Base-by-base conservation (phyloP, 2,329 filamentous ascomycete genomes). In the Rachicladosporium sp. region DNA sequence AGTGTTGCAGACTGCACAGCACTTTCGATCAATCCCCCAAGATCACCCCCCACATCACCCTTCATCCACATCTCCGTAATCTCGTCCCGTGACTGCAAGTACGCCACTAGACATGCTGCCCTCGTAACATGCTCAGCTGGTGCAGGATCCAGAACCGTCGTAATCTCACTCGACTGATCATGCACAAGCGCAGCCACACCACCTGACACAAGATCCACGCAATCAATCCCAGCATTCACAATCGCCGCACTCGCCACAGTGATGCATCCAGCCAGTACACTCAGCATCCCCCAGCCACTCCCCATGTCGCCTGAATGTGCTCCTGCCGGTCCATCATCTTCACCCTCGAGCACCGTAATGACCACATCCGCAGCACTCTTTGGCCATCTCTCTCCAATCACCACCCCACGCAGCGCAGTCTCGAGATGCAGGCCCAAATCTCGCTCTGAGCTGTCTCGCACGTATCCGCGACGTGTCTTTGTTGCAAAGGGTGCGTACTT, bases 291-390 rank as follows among this genome's bases (percentile, higher is more conserved):
- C 80, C 86, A 93, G 9, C 52, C 58, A 19, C 15, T 19, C 15
- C 15, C 15, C 15, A 19, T 19, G 15, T 19, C 15, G 15, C 15
- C 15, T 19, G 15, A 19, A 19, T 19, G 15, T 19, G 15, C 15
- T 61, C 73, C 58, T 58, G 73, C 63, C 70, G 74, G 78, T 29
- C 68, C 67, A 52, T 89, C 82, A 57, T 95, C 85, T 55, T 96
- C 91, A 2, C 86, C 89, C 64, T 98, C 91, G 11, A 98, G 69
- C 36, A 98, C 78, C 1, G 87, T 95, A 36, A 98, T 78, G 11
- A 94, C 80, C 31, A 98, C 80, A 58, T 98, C 91, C n/a, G 94
- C 80, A 34, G 86, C 88, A 59, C 86, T 94, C 69, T 98, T 98
- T n/a, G 91, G 91, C 85, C 89, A 98, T 42, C 89, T 73, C 58